A percentile compares a stretch with the other conserved stretches of the same genome.
These are phyloP conservation scores for Sphagnum magellanicum DNA, from an alignment of 228 moss, liverwort and hornwort species.

Conservation along the genomic window DNA sequence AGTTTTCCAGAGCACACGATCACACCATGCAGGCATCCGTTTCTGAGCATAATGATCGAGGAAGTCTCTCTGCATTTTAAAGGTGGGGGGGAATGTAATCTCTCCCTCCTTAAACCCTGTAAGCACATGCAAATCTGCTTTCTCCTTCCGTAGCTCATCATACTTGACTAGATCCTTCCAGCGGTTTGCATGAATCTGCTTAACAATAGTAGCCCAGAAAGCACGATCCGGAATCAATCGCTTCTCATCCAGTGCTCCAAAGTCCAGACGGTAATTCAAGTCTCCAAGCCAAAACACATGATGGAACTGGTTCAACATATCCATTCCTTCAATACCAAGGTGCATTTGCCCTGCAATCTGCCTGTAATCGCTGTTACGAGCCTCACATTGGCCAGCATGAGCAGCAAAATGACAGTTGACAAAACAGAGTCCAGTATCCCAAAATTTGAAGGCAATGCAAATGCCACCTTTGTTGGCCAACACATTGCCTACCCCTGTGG, in stretches of 20 bases:
- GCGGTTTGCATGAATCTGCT: conserved; percentile 67
- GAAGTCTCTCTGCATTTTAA: conserved; percentile 78
- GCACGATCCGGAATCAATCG: conserved; percentile 58
- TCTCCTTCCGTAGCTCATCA: conserved; percentile 86
- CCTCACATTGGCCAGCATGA: conserved; percentile 89
- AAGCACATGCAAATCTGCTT: conserved; percentile 53
- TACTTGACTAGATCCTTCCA: conserved; percentile 68
- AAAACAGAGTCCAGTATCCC: conserved; percentile 98
- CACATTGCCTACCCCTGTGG: conserved; percentile 97
- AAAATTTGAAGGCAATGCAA: conserved; percentile 90
- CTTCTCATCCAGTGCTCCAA: conserved; percentile 50
- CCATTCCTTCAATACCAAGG: conserved; percentile 85
- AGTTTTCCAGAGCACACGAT: conserved; percentile 89
- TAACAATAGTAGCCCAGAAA: conserved; percentile 82
- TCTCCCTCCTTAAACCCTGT: conserved; percentile 91
- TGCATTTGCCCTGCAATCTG: conserved; percentile 84
- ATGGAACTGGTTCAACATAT: conserved; percentile 92
- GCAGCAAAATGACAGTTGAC: conserved; percentile 98
- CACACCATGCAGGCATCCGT: conserved; percentile 99
- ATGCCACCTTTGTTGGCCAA: conserved; percentile 99
- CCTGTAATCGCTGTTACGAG: conserved; percentile 85
- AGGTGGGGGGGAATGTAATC: conserved; percentile 92
- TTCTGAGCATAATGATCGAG: conserved; percentile 69
- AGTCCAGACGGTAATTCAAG: conserved; percentile 92
- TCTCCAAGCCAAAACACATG: conserved; percentile 99